Evolutionary conservation across 2,329 filamentous ascomycete genomes (phyloP).

Genomic region (Cordyceps militaris): DNA sequence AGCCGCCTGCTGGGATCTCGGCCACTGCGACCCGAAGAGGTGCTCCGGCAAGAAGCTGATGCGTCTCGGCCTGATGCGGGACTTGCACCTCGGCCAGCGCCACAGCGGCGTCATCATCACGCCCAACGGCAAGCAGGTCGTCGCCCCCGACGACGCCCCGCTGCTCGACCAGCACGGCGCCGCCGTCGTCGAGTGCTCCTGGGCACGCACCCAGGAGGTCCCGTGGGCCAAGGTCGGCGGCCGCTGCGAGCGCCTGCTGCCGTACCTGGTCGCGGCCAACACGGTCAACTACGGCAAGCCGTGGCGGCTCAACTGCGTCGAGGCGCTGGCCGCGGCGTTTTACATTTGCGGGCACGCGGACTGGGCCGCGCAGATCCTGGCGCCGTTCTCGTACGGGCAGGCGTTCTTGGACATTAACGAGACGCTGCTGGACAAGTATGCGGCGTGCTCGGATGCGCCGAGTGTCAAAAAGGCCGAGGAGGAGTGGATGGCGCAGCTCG

Average conservation of each 20-base stretch:
- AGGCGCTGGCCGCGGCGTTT: constrained; percentile 88
- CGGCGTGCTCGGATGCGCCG: constrained; percentile 72
- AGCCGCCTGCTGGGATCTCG: constrained; percentile 95
- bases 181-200: constrained; percentile 94
- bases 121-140: constrained; percentile 79
- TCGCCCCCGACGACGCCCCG: constrained; percentile 76
- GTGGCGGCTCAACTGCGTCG: constrained; percentile 91
- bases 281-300: constrained; percentile 96
- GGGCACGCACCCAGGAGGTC: constrained; percentile 87
- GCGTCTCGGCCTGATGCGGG: constrained; percentile 85
- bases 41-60: constrained; percentile 96
- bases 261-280: constrained; percentile 94
- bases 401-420: constrained; percentile 89
- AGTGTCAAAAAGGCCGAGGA: constrained; percentile 78
- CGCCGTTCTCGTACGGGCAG: constrained; percentile 79
- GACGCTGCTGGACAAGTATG: constrained; percentile 74
- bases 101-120: constrained; percentile 89
- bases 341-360: constrained; percentile 86
- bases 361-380: constrained; percentile 80
- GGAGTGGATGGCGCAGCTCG: constrained; percentile 82
- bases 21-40: constrained; percentile 93
- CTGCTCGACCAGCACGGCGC: constrained; percentile 84
- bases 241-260: constrained; percentile 82
- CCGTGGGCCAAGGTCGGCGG: constrained; percentile 89
- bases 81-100: constrained; percentile 85